phyloP scores from a whole-genome alignment of 148 eudicot genomes.

The Cornus controversa region DNA sequence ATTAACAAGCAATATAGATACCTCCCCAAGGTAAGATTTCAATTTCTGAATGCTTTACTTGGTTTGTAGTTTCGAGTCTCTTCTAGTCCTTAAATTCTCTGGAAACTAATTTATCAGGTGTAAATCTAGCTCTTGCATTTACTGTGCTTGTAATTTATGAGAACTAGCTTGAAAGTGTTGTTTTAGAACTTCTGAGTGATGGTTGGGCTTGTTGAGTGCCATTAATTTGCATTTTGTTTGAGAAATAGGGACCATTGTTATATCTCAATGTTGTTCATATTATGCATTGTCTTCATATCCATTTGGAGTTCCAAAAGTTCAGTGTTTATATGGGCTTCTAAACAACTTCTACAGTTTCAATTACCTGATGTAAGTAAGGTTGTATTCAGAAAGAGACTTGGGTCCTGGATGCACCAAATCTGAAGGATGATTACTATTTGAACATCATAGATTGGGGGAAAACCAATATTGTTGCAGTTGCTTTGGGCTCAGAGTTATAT shows the following conservation, averaged over 20 bases:
- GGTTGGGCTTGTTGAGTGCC: background rate
- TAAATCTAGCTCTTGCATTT: background rate
- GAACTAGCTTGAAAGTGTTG: background rate
- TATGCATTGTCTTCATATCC: too few relatives aligned
- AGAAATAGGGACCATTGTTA: too few relatives aligned
- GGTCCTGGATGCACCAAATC: slow-evolving; percentile 29
- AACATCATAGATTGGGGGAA: slow-evolving; percentile 47
- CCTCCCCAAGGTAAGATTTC: slow-evolving; percentile 24
- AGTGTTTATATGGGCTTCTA: background rate
- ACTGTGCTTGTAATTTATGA: background rate
- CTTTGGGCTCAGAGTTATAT: slow-evolving; percentile 26
- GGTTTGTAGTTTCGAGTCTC: background rate
- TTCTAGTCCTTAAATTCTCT: background rate
- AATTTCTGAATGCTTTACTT: background rate
- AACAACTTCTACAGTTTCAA: background rate
- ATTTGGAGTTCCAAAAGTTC: background rate
- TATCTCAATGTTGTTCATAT: background rate
- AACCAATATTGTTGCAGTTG: slow-evolving; percentile 33
- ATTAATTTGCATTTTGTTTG: background rate
- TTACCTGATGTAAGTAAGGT: background rate
- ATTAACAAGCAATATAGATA: slow-evolving; percentile 9
- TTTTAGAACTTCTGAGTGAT: too few relatives aligned
- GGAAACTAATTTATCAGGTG: too few relatives aligned
- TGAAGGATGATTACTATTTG: slow-evolving; percentile 35
- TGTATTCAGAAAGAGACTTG: slow-evolving; percentile 18